Percentiles rank a stretch among this genome's conserved stretches.
phyloP scores from a whole-genome alignment of 75 land plant species.

The Gnetum montanum region DNA sequence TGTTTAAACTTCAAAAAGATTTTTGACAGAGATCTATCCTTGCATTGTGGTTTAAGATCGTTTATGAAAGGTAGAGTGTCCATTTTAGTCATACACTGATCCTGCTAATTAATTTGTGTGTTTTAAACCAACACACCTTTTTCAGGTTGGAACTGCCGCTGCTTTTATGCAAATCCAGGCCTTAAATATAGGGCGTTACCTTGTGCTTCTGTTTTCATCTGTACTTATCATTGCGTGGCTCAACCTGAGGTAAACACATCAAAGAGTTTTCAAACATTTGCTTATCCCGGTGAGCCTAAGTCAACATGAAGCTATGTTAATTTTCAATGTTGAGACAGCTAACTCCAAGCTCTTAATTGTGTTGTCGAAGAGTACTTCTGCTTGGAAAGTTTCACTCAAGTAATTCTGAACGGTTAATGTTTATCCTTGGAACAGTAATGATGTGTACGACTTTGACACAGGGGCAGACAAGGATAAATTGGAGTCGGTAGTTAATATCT shows the following conservation, averaged over 20 bases:
- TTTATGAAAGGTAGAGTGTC: too few species aligned
- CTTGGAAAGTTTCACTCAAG: background rate
- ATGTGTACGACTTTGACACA: conserved; percentile 94
- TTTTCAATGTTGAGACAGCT: too few species aligned
- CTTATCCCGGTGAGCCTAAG: background rate
- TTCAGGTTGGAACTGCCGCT: conserved; percentile 88
- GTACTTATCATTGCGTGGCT: conserved; percentile 84
- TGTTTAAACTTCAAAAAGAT: too few species aligned
- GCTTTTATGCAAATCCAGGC: conserved; percentile 58
- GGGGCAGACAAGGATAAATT: conserved; percentile 88
- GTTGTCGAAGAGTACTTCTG: too few species aligned
- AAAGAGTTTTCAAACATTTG: background rate
- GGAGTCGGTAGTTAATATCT: conserved; percentile 93
- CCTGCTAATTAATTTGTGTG: too few species aligned
- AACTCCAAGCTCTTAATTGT: too few species aligned
- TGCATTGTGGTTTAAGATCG: too few species aligned
- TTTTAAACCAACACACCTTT: too few species aligned
- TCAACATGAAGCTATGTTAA: too few species aligned
- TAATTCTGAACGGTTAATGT: background rate
- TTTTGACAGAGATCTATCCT: too few species aligned
- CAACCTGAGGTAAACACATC: conserved; percentile 90
- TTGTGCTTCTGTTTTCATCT: conserved; percentile 54
- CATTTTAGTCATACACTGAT: too few species aligned
- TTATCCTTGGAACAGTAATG: conserved; percentile 52
- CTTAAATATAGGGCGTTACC: conserved; percentile 46